Evolutionary conservation across 2,329 filamentous ascomycete species (phyloP).

Genomic region (Xylariaceae sp.): DNA sequence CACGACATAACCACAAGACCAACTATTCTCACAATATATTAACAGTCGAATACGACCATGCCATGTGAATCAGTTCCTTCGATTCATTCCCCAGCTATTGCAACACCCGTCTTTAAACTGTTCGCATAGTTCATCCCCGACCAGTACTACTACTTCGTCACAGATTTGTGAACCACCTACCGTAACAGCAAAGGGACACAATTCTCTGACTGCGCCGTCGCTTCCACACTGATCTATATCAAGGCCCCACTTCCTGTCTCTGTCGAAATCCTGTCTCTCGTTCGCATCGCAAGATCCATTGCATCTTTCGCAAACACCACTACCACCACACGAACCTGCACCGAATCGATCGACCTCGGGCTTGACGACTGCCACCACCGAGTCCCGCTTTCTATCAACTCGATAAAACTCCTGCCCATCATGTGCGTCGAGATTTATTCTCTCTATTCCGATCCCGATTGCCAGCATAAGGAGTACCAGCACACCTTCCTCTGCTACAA

Average conservation of each 20-base stretch:
- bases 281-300: neutral
- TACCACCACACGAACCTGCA: too few species aligned
- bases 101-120: too few species aligned
- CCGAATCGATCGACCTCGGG: neutral
- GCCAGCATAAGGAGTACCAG: slow-evolving; percentile 33
- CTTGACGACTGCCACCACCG: neutral
- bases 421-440: slow-evolving; percentile 35
- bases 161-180: neutral
- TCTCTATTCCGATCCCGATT: slow-evolving; percentile 22
- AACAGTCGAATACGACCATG: neutral
- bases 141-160: neutral
- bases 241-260: neutral
- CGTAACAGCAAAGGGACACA: too few species aligned
- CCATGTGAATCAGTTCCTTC: neutral
- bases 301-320: too few species aligned
- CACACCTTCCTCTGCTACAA: slow-evolving; percentile 33
- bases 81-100: neutral
- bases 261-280: neutral
- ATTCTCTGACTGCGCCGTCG: too few species aligned
- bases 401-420: neutral
- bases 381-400: neutral
- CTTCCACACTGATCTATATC: neutral
- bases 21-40: neutral
- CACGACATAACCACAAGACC: neutral
- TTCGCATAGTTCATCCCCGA: neutral